A percentile compares a stretch with the other conserved stretches of the same genome.
These are phyloP conservation scores for Eucalyptus albens DNA, from an alignment of 345 rosid genomes.

Conservation along the genomic window DNA sequence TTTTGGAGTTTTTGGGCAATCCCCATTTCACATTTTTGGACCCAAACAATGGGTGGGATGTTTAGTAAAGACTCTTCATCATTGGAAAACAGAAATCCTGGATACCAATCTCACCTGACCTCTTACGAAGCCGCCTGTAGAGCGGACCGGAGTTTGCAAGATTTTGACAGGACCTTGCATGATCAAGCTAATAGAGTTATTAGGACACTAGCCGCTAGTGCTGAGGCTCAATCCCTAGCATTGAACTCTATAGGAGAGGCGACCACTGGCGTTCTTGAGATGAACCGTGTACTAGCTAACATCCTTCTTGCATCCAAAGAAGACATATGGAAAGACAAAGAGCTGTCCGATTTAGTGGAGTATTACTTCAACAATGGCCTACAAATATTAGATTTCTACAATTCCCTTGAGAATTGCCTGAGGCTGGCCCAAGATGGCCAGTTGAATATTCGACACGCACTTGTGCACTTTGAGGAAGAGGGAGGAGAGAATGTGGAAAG, in stretches of 20 bases:
- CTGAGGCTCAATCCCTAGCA: conserved; percentile 35
- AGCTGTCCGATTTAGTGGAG: conserved; percentile 43
- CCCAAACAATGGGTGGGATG: neutral
- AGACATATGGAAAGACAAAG: conserved; percentile 48
- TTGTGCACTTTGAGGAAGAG: conserved; percentile 46
- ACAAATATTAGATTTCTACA: conserved; percentile 20
- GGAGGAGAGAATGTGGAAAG: conserved; percentile 7
- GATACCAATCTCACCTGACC: conserved; percentile 21
- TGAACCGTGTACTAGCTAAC: conserved; percentile 61
- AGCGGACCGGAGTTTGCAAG: conserved; percentile 44
- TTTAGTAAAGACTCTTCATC: neutral
- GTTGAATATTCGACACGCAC: conserved; percentile 43
- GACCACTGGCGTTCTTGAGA: conserved; percentile 45
- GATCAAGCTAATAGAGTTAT: conserved; percentile 51
- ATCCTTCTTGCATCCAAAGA: conserved; percentile 29
- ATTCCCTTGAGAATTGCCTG: conserved; percentile 58
- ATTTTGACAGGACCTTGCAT: conserved; percentile 38
- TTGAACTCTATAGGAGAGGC: conserved; percentile 15
- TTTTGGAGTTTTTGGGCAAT: neutral
- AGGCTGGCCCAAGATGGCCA: conserved; percentile 60
- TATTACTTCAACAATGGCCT: conserved; percentile 48
- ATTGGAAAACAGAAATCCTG: neutral
- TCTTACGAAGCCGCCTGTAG: conserved; percentile 62
- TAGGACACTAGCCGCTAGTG: conserved; percentile 30
- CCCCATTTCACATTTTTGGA: neutral